These are phyloP conservation scores for Aspergillus bertholletiae DNA, from an alignment of 495 filamentous ascomycete genomes.

Conservation along the genomic window DNA sequence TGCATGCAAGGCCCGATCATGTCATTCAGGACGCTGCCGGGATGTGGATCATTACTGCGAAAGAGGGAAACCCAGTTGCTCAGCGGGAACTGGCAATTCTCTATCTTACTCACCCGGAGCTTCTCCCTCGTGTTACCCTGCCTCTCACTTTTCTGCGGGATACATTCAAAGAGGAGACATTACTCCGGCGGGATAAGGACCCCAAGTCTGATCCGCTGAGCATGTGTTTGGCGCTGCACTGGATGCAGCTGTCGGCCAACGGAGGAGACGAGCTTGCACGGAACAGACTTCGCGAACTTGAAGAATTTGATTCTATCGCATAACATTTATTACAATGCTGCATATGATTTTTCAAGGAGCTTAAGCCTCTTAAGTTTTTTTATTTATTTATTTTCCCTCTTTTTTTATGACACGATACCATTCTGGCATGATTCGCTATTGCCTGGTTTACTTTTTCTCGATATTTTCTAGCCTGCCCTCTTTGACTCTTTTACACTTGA, in stretches of 20 bases:
- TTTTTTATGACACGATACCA: constrained; percentile 20
- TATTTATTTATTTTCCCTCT: too few species aligned
- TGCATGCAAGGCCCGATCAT: constrained; percentile 33
- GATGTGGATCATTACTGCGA: constrained; percentile 93
- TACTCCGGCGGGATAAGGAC: constrained; percentile 54
- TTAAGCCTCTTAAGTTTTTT: constrained; percentile 7
- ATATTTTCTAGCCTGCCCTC: not conserved
- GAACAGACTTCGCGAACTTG: constrained; percentile 75
- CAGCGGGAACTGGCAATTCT: constrained; percentile 92
- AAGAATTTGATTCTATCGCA: constrained; percentile 55
- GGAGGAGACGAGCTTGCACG: constrained; percentile 86
- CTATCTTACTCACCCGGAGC: constrained; percentile 88
- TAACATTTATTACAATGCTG: constrained; percentile 19
- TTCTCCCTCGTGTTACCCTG: constrained; percentile 77
- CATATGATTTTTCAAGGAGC: not conserved
- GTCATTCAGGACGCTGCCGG: constrained; percentile 78
- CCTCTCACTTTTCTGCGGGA: constrained; percentile 83
- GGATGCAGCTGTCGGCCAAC: constrained; percentile 89
- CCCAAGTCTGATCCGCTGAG: constrained; percentile 76
- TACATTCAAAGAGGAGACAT: constrained; percentile 86
- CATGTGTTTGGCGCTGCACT: constrained; percentile 96
- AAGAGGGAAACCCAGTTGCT: constrained; percentile 89
- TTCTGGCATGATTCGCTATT: constrained; percentile 13
- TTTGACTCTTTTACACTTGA: constrained; percentile 4
- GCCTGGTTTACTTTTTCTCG: constrained; percentile 10